A percentile compares a stretch with the other conserved stretches of the same genome.
Conservation (phyloP, 306 rosid genomes). For the Fragaria nilgerrensis region DNA sequence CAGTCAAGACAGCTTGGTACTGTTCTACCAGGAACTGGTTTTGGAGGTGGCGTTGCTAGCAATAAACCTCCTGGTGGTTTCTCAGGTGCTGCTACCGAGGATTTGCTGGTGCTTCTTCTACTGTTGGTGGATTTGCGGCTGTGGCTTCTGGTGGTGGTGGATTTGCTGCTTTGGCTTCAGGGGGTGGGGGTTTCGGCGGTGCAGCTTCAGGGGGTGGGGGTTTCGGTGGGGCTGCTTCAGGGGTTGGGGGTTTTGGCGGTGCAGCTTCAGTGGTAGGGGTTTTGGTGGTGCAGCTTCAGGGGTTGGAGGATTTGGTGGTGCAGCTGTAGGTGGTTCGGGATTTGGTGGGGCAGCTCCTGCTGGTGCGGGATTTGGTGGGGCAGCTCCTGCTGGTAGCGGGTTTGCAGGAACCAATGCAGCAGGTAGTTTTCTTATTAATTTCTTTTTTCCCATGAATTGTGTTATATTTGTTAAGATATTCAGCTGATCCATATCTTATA, state of each 20-base stretch:
- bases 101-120: slow-evolving; percentile 43
- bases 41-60: slow-evolving; percentile 52
- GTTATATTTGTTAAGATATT: neutral
- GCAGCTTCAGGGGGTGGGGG: slow-evolving; percentile 42
- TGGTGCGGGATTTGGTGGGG: slow-evolving; percentile 16
- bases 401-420: slow-evolving; percentile 15
- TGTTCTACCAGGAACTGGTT: slow-evolving; percentile 52
- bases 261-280: slow-evolving; percentile 33
- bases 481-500: slow-evolving; percentile 1
- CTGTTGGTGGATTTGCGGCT: slow-evolving; percentile 39
- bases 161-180: slow-evolving; percentile 27
- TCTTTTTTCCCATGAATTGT: neutral
- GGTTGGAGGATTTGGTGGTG: slow-evolving; percentile 16
- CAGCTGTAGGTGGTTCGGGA: slow-evolving; percentile 30
- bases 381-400: slow-evolving; percentile 34
- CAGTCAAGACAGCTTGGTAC: slow-evolving; percentile 88
- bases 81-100: slow-evolving; percentile 39
- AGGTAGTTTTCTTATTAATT: neutral
- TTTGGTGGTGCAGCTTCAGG: slow-evolving; percentile 37
- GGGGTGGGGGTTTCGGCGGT: slow-evolving; percentile 25
- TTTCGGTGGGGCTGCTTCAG: slow-evolving; percentile 31
- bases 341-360: slow-evolving; percentile 27
- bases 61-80: slow-evolving; percentile 27
- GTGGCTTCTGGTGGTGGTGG: slow-evolving; percentile 31
- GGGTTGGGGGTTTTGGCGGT: slow-evolving; percentile 44